phyloP scores from a whole-genome alignment of 176 grass and related monocot genomes.

The Musa itinerans region DNA sequence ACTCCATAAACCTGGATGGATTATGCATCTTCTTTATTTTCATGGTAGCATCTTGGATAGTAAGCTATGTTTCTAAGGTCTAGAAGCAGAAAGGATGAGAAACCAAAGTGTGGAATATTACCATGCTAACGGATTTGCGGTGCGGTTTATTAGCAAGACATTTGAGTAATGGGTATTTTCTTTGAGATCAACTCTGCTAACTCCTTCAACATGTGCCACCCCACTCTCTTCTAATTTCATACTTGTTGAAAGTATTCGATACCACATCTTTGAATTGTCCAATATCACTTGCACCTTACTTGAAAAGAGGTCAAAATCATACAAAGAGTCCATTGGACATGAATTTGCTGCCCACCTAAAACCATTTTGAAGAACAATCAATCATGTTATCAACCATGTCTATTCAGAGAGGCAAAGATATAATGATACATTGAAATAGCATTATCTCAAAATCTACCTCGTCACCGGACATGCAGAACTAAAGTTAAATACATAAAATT shows the following conservation, averaged over 20 bases:
- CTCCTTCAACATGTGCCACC: constrained; percentile 50
- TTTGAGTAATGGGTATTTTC: constrained; percentile 53
- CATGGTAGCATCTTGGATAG: not conserved
- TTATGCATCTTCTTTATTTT: too few relatives aligned
- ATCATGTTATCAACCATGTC: not conserved
- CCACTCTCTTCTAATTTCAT: constrained; percentile 60
- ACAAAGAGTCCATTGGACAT: constrained; percentile 79
- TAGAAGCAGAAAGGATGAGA: not conserved
- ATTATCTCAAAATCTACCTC: not conserved
- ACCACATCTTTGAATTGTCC: constrained; percentile 70
- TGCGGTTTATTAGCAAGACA: constrained; percentile 78
- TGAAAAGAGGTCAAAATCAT: constrained; percentile 82
- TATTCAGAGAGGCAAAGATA: not conserved
- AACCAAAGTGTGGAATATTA: constrained; percentile 31
- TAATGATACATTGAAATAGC: not conserved
- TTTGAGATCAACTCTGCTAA: constrained; percentile 68
- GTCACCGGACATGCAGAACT: not conserved
- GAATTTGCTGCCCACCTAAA: constrained; percentile 58
- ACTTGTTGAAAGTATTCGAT: constrained; percentile 61
- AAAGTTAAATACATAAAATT: not conserved
- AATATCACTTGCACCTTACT: constrained; percentile 57
- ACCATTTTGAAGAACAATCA: not conserved
- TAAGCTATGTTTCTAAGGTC: not conserved
- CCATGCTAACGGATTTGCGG: constrained; percentile 81
- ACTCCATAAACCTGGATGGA: constrained; percentile 97